Evolutionary conservation across 768 basidiomycete species (phyloP).

Genomic region (Fomitopsis serialis): DNA sequence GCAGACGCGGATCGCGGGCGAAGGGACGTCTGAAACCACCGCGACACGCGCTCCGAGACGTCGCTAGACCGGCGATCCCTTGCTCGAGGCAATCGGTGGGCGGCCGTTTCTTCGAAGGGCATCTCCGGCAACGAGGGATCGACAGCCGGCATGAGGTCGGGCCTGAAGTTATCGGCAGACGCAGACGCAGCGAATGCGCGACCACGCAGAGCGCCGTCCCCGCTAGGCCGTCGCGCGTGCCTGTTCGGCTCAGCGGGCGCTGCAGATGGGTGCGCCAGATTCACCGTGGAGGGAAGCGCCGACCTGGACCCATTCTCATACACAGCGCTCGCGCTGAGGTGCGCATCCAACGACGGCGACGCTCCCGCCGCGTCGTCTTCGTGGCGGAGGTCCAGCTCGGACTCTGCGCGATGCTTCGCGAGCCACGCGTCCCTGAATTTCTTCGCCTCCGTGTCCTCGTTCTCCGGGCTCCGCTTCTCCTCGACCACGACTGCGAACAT

Average conservation of each 20-base stretch:
- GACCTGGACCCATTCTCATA: too few relatives aligned
- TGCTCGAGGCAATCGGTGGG: neutral
- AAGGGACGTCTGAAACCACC: conserved; percentile 9
- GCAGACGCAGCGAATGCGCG: neutral
- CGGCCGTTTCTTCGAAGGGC: neutral
- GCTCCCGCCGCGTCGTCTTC: neutral
- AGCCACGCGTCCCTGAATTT: conserved; percentile 16
- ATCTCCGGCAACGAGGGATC: neutral
- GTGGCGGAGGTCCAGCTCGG: neutral
- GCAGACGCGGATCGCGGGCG: neutral
- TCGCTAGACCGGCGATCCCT: conserved; percentile 7
- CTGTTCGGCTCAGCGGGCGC: too few relatives aligned
- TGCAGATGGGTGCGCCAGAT: too few relatives aligned
- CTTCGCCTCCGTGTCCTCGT: conserved; percentile 7
- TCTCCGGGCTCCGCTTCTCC: neutral
- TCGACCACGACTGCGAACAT: conserved; percentile 11
- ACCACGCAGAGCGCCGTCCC: neutral
- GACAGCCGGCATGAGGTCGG: neutral
- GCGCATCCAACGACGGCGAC: too few relatives aligned
- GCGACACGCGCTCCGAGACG: conserved; percentile 10
- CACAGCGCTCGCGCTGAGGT: too few relatives aligned
- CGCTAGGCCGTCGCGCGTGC: too few relatives aligned
- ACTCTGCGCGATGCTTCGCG: conserved; percentile 4
- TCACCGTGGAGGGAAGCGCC: too few relatives aligned
- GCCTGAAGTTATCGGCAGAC: neutral